A percentile compares a stretch with the other conserved stretches of the same genome.
Conservation (phyloP, 2,329 filamentous ascomycete species). For the Teratosphaeria nubilosa region DNA sequence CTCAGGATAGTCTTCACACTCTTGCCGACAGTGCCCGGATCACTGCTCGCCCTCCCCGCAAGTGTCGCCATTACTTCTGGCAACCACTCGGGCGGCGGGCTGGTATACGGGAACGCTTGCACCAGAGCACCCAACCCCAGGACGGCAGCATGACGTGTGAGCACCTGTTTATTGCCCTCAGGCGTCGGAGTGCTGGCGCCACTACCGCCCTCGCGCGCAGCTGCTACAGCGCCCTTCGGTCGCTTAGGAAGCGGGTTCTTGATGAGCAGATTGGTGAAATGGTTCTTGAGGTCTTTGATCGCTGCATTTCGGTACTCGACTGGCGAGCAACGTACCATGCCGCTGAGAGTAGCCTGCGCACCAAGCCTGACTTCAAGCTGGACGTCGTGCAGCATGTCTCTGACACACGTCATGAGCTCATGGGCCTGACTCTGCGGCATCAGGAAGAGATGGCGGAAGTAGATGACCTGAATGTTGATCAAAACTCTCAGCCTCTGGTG, state of each 20-base stretch:
- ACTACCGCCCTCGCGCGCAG: constrained; percentile 28
- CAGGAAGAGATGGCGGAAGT: constrained; percentile 91
- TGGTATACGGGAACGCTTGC: constrained; percentile 92
- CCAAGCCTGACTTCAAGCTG: constrained; percentile 92
- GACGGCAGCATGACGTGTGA: constrained; percentile 80
- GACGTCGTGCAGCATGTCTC: constrained; percentile 81
- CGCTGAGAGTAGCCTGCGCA: constrained; percentile 83
- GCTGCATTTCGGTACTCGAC: constrained; percentile 66
- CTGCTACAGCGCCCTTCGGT: constrained; percentile 1
- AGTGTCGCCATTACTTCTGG: constrained; percentile 81
- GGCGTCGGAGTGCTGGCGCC: constrained; percentile 55
- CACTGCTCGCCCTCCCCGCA: constrained; percentile 73
- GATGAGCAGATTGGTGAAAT: constrained; percentile 68
- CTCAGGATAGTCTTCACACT: constrained; percentile 88
- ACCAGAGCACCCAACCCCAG: constrained; percentile 83
- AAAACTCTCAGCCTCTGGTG: constrained; percentile 89
- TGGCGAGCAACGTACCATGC: constrained; percentile 96
- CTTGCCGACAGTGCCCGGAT: constrained; percentile 87
- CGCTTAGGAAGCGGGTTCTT: constrained; percentile 79
- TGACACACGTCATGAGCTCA: constrained; percentile 81
- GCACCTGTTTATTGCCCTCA: constrained; percentile 64
- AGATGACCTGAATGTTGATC: constrained; percentile 97
- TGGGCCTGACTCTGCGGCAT: constrained; percentile 65
- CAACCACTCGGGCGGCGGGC: constrained; percentile 87
- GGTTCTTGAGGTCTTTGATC: constrained; percentile 62